Conservation (phyloP, 345 rosid genomes). For the Lenwebbia sp. region DNA sequence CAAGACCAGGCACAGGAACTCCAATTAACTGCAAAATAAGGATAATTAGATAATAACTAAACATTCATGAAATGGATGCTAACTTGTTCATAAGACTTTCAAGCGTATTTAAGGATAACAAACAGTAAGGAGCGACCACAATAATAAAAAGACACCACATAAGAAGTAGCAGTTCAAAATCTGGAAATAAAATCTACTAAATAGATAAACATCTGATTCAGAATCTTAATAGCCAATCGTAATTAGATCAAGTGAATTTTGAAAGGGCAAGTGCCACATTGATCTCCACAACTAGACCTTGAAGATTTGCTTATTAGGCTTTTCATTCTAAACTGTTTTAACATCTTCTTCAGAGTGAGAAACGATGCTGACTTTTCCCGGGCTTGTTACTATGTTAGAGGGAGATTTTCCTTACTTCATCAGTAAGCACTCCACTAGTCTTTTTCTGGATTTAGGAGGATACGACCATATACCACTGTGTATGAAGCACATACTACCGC, state of each 20-base stretch:
- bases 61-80: background rate
- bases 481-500: background rate
- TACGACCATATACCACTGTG: background rate
- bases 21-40: conserved; percentile 56
- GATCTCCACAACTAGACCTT: background rate
- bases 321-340: background rate
- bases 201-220: background rate
- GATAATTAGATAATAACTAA: conserved; percentile 1
- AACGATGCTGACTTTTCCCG: background rate
- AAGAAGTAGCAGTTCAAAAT: background rate
- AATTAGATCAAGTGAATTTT: background rate
- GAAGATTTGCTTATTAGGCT: background rate
- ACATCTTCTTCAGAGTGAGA: background rate
- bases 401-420: background rate
- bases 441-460: background rate
- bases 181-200: background rate
- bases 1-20: conserved; percentile 58
- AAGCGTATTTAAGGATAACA: background rate
- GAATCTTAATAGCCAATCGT: background rate
- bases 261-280: background rate
- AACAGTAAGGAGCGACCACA: background rate
- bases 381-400: background rate
- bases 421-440: background rate
- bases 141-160: background rate
- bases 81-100: background rate